phyloP scores from a whole-genome alignment of 1,284 basidiomycete genomes.

The Cerrena zonata region DNA sequence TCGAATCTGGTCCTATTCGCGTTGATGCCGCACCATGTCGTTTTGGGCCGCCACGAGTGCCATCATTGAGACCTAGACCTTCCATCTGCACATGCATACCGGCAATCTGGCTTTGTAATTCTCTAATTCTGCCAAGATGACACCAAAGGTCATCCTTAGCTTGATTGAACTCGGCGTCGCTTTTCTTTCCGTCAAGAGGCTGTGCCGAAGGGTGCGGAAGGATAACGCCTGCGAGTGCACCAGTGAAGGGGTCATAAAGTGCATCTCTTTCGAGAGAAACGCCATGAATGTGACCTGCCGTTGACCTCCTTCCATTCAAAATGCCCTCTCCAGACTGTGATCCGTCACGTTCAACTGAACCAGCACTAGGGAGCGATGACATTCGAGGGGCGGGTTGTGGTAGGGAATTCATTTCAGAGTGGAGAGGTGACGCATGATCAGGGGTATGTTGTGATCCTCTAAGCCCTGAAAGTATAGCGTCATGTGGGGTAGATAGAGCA shows the following conservation, averaged over 20 bases:
- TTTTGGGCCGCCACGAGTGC: constrained; percentile 17
- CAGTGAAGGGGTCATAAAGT: constrained; percentile 49
- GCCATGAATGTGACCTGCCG: constrained; percentile 16
- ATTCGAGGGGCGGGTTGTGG: constrained; percentile 3
- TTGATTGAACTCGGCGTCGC: constrained; percentile 21
- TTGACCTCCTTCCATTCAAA: constrained; percentile 1
- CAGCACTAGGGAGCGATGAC: neutral
- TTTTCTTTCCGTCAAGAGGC: constrained; percentile 12
- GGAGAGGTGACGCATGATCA: constrained; percentile 10
- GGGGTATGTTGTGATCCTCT: constrained; percentile 24
- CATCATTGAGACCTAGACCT: constrained; percentile 38
- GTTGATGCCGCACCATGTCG: constrained; percentile 18
- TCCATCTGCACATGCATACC: constrained; percentile 71
- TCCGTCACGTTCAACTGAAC: neutral
- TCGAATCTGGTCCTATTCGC: constrained; percentile 24
- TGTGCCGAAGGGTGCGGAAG: constrained; percentile 13
- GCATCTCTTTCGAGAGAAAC: constrained; percentile 25
- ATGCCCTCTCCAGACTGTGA: neutral
- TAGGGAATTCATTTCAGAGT: constrained; percentile 13
- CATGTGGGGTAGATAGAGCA: constrained; percentile 53
- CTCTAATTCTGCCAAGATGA: constrained; percentile 57
- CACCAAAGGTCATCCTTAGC: constrained; percentile 56
- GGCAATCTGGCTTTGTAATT: constrained; percentile 65
- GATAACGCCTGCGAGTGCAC: constrained; percentile 35
- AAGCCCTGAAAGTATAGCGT: constrained; percentile 49